Evolutionary conservation across 1,284 basidiomycete genomes (phyloP).

Genomic region (Anthracocystis panici-leucophaei): DNA sequence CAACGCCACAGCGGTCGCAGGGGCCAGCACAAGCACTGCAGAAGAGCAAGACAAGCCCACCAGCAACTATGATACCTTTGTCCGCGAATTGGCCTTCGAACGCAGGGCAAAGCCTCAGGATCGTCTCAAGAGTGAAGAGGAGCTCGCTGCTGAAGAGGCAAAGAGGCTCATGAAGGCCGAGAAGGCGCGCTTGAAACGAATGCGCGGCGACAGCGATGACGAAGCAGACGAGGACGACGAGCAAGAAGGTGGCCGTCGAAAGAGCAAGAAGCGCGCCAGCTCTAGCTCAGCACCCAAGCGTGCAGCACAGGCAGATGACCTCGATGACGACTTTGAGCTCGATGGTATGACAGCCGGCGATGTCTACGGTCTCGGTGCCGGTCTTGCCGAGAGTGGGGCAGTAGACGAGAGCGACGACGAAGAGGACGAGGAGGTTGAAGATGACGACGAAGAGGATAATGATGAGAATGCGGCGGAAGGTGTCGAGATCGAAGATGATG

Average conservation of each 20-base stretch:
- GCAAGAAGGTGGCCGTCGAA: slow-evolving; percentile 49
- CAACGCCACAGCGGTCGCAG: slow-evolving; percentile 31
- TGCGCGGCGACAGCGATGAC: slow-evolving; percentile 81
- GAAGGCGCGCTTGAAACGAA: slow-evolving; percentile 80
- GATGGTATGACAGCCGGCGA: slow-evolving; percentile 60
- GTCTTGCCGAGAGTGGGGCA: slow-evolving; percentile 62
- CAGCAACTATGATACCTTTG: slow-evolving; percentile 84
- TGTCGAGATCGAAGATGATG: slow-evolving; percentile 38
- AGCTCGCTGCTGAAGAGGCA: slow-evolving; percentile 88
- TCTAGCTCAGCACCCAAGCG: slow-evolving; percentile 69
- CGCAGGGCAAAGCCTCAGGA: slow-evolving; percentile 93
- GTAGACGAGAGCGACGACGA: slow-evolving; percentile 70
- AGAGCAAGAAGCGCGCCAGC: slow-evolving; percentile 65
- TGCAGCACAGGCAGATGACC: slow-evolving; percentile 79
- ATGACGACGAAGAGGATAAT: slow-evolving; percentile 70
- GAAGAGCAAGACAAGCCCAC: slow-evolving; percentile 34
- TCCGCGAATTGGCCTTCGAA: slow-evolving; percentile 92
- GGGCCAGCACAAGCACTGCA: slow-evolving; percentile 9
- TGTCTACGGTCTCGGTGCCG: slow-evolving; percentile 60
- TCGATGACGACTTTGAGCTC: slow-evolving; percentile 86
- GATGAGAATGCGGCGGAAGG: slow-evolving; percentile 44
- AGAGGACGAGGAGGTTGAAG: slow-evolving; percentile 63
- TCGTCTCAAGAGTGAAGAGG: slow-evolving; percentile 95
- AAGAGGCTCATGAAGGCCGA: slow-evolving; percentile 88
- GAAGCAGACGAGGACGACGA: slow-evolving; percentile 69